Evolutionary conservation across 345 rosid species (phyloP), one percentile per base, ranked within the genome.

Genomic region (Eucalyptus regnans): DNA sequence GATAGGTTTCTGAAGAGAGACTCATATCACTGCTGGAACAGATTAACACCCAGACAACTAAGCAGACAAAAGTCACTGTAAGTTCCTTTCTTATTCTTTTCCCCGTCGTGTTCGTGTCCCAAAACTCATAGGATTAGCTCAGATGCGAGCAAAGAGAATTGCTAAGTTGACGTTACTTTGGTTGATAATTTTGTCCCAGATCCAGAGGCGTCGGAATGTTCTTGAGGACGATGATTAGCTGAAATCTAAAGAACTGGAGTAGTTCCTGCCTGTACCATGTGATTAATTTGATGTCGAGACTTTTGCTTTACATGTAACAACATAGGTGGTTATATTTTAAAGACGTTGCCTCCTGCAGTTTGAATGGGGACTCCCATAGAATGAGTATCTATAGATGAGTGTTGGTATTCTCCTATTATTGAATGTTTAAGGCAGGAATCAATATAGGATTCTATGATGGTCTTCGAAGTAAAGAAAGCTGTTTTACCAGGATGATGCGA

Each of bases 31-130:
- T 97, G 87, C 94, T 97, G 92, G 99, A 97, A 90, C 99, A 97
- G 91, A 95, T 97, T 56, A 97, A 97, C 94, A 97, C 94, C 90
- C 98, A 97, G 91, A 96, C 98, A 86, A 87, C 94, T 52, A 97
- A 95, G 89, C 99, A 97, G 89, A 96, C 99, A 8, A 97, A 95
- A 96, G 99, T 97, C 90, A 97, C 99, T 15, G 99, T 96, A 94
- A 86, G 93, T 90, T 87, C 23, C 87, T 10, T 76, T 79, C 33
- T 51, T 50, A 13, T 68, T 37, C 41, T 64, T 31, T 15, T 58
- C 41, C 51, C 48, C 41, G 9, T 44, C 3, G 14, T 12, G 27
- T 86, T 50, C 22, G 79, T 66, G 60, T 41, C 2, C 10, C 37
- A 10, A 31, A 44, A 22, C 51, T 23, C n/a, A 8, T 15, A n/a